phyloP scores from a whole-genome alignment of 495 filamentous ascomycete species.

The Oidiodendron maius region DNA sequence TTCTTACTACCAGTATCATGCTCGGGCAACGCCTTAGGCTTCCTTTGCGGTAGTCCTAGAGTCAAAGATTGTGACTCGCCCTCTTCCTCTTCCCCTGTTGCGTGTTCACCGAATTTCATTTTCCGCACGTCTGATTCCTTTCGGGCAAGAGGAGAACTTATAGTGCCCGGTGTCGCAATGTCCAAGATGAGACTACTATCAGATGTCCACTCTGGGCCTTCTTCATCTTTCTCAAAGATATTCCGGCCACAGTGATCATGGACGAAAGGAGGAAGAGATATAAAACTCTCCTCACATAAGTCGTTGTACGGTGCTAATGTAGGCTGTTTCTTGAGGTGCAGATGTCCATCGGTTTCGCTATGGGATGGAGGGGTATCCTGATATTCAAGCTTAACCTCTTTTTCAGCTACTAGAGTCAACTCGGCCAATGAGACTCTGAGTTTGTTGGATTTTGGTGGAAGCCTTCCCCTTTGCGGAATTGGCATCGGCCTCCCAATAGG shows the following conservation, averaged over 20 bases:
- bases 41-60: neutral
- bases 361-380: neutral
- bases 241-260: neutral
- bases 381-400: neutral
- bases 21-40: neutral
- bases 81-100: neutral
- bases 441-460: neutral
- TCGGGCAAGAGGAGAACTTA: conserved; percentile 1
- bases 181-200: too few species aligned
- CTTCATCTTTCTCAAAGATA: too few species aligned
- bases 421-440: conserved; percentile 2
- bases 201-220: too few species aligned
- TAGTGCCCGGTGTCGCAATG: neutral
- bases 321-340: neutral
- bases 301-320: neutral
- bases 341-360: neutral
- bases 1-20: neutral
- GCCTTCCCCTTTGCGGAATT: neutral
- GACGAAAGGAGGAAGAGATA: neutral
- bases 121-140: neutral
- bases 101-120: neutral
- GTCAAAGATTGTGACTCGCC: neutral
- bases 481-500: conserved; percentile 11
- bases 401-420: conserved; percentile 12
- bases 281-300: neutral